phyloP scores from a whole-genome alignment of 2,329 filamentous ascomycete genomes.

The Cladorrhinum sp. region DNA sequence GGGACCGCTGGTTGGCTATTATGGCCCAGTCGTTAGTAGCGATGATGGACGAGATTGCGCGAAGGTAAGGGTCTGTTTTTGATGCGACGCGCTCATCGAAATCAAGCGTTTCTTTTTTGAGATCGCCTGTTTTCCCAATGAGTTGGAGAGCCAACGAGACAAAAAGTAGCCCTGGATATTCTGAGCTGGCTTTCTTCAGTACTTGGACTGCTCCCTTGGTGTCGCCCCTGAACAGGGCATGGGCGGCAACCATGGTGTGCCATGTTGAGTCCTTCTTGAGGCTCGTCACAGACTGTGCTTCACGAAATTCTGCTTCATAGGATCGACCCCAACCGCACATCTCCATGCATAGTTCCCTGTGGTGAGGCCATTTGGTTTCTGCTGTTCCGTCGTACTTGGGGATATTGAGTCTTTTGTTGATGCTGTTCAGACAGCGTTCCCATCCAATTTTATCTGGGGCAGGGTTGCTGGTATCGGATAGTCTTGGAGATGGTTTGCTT shows the following conservation, averaged over 20 bases:
- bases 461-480: constrained; percentile 41
- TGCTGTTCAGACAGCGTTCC: constrained; percentile 59
- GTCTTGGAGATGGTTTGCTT: constrained; percentile 44
- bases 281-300: constrained; percentile 42
- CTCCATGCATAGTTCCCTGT: constrained; percentile 71
- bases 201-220: constrained; percentile 66
- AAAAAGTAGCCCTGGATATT: constrained; percentile 63
- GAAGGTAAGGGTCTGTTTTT: constrained; percentile 73
- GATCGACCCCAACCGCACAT: constrained; percentile 70
- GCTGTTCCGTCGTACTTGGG: constrained; percentile 55
- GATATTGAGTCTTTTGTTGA: constrained; percentile 54
- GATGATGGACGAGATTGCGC: constrained; percentile 75
- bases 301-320: constrained; percentile 41
- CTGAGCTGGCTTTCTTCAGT: constrained; percentile 63
- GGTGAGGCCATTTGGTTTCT: constrained; percentile 62
- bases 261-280: constrained; percentile 51
- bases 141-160: constrained; percentile 65
- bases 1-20: constrained; percentile 68
- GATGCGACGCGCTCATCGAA: constrained; percentile 58
- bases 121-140: constrained; percentile 49
- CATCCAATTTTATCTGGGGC: constrained; percentile 52
- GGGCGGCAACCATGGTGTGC: constrained; percentile 72
- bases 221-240: constrained; percentile 71
- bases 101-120: constrained; percentile 51
- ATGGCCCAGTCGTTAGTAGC: constrained; percentile 72